Evolutionary conservation across 371 early-diverging fungal species (phyloP).

Genomic region (Lichtheimia ramosa): DNA sequence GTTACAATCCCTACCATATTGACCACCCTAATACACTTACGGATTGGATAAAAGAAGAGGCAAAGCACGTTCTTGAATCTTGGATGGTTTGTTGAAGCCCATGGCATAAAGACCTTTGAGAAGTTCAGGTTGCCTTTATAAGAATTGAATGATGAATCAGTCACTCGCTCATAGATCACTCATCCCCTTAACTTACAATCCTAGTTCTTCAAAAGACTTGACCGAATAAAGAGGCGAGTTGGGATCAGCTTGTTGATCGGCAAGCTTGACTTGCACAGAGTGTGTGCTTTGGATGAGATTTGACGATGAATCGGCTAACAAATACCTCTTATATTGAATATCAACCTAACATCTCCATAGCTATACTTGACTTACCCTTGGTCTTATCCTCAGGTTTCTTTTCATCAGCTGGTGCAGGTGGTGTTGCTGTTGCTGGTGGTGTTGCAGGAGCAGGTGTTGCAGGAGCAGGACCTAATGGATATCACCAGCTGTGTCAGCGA

Average conservation of each 20-base stretch:
- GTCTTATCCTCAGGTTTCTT: too few species aligned
- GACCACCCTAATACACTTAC: conserved; percentile 26
- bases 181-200: conserved; percentile 50
- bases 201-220: conserved; percentile 77
- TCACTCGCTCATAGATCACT: neutral
- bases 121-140: conserved; percentile 62
- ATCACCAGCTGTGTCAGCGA: too few species aligned
- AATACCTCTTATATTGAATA: too few species aligned
- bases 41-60: conserved; percentile 83
- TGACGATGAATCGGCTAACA: neutral
- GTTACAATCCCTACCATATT: neutral
- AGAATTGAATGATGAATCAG: too few species aligned
- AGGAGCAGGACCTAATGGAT: too few species aligned
- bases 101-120: conserved; percentile 93
- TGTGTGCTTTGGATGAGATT: conserved; percentile 58
- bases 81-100: conserved; percentile 92
- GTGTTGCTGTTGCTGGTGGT: too few species aligned
- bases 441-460: neutral
- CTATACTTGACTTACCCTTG: too few species aligned
- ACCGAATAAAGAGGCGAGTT: conserved; percentile 79
- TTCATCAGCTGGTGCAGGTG: too few species aligned
- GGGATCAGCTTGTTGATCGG: conserved; percentile 67
- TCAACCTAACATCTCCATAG: too few species aligned
- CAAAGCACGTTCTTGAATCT: conserved; percentile 95
- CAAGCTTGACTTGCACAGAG: conserved; percentile 79